A percentile compares a stretch with the other conserved stretches of the same genome.
Conservation (phyloP, 78 protist species). For the Dictyostelium capitatum region DNA sequence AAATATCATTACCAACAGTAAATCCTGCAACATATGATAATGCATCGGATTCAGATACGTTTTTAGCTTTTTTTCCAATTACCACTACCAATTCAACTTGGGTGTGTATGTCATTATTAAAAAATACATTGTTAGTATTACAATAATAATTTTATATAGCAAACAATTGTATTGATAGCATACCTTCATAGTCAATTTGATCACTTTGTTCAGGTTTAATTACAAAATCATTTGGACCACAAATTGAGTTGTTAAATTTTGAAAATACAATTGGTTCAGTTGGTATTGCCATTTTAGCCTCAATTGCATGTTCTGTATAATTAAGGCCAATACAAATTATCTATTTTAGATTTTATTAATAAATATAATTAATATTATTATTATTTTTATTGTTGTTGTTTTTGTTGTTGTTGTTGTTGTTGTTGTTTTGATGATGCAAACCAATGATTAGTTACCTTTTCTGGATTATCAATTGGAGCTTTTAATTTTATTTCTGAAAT, state of each 20-base stretch:
- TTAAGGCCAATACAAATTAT: constrained; percentile 82
- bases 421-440: no score
- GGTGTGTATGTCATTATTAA: no score
- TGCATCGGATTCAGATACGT: constrained; percentile 50
- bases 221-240: constrained; percentile 40
- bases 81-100: constrained; percentile 83
- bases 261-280: constrained; percentile 76
- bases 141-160: no score
- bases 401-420: no score
- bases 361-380: no score
- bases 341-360: background rate
- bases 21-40: constrained; percentile 71
- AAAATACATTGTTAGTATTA: no score
- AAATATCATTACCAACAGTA: constrained; percentile 81
- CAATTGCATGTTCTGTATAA: constrained; percentile 82
- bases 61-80: constrained; percentile 60
- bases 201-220: constrained; percentile 42
- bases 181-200: constrained; percentile 79
- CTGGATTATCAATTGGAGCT: constrained; percentile 70
- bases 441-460: background rate
- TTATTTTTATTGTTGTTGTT: no score
- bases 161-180: no score
- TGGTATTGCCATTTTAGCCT: constrained; percentile 62
- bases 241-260: constrained; percentile 70
- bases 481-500: constrained; percentile 19